Evolutionary conservation across 1,139 yeast species (phyloP).

Genomic region (Yamadazyma sp.): DNA sequence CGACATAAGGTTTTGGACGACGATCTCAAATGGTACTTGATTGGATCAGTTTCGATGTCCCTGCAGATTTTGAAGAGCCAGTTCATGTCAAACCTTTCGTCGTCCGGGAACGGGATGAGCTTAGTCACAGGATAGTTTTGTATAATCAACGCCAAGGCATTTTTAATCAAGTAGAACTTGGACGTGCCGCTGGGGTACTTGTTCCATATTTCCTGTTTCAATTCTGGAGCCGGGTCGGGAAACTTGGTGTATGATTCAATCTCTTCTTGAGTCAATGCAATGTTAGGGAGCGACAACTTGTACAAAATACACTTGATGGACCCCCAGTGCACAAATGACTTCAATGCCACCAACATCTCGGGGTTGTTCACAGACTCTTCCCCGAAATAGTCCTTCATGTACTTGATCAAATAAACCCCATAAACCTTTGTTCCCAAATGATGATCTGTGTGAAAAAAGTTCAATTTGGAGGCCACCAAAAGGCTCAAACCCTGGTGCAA

Average conservation of each 20-base stretch:
- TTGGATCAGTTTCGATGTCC: conserved; percentile 48
- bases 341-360: conserved; percentile 48
- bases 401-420: conserved; percentile 43
- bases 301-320: conserved; percentile 49
- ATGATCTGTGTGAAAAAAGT: conserved; percentile 59
- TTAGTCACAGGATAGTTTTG: conserved; percentile 25
- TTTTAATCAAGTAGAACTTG: conserved; percentile 44
- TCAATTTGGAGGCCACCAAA: conserved; percentile 48
- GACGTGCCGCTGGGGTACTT: conserved; percentile 59
- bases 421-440: conserved; percentile 52
- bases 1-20: conserved; percentile 36
- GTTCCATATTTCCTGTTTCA: conserved; percentile 40
- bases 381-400: conserved; percentile 43
- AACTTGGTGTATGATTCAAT: conserved; percentile 33
- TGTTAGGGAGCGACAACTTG: conserved; percentile 42
- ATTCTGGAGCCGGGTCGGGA: conserved; percentile 44
- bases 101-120: conserved; percentile 25
- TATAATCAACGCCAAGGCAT: conserved; percentile 23
- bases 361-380: conserved; percentile 38
- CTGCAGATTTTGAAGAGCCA: conserved; percentile 45
- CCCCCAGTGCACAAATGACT: conserved; percentile 60
- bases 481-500: conserved; percentile 44
- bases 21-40: conserved; percentile 50
- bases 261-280: conserved; percentile 32
- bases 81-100: conserved; percentile 24